These are phyloP conservation scores for Sutorius australiensis DNA, from an alignment of 768 basidiomycete species.

Conservation along the genomic window DNA sequence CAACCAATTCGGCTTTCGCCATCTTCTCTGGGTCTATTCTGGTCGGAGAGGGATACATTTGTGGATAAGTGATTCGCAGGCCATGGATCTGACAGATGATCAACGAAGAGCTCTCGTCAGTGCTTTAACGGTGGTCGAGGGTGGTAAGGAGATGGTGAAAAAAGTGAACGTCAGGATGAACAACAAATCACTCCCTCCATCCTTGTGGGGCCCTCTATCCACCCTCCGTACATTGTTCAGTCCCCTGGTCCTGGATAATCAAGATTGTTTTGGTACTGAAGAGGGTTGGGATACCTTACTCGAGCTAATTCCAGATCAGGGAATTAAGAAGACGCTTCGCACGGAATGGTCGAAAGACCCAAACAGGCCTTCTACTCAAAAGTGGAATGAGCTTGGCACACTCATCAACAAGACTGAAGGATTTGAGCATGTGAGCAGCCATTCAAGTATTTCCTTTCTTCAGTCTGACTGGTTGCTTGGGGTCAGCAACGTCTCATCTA, in stretches of 20 bases:
- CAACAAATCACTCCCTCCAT: conserved; percentile 60
- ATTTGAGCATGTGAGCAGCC: conserved; percentile 27
- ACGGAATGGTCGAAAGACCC: conserved; percentile 57
- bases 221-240: conserved; percentile 55
- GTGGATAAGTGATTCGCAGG: conserved; percentile 91
- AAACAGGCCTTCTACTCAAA: conserved; percentile 54
- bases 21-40: conserved; percentile 97
- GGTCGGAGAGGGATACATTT: conserved; percentile 97
- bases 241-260: conserved; percentile 71
- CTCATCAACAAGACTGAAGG: conserved; percentile 30
- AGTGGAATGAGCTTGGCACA: conserved; percentile 67
- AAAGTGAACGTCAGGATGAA: conserved; percentile 67
- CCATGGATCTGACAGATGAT: conserved; percentile 88
- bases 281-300: conserved; percentile 75
- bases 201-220: conserved; percentile 53
- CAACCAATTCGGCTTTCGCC: conserved; percentile 86
- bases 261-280: conserved; percentile 73
- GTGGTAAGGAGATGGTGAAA: conserved; percentile 77
- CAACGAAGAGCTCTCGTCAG: conserved; percentile 83
- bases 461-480: background rate
- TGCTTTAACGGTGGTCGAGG: conserved; percentile 80
- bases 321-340: conserved; percentile 45
- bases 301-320: conserved; percentile 65
- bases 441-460: background rate
- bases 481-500: conserved; percentile 31